Conservation (phyloP, 495 filamentous ascomycete species). For the Penicillium waksmanii region DNA sequence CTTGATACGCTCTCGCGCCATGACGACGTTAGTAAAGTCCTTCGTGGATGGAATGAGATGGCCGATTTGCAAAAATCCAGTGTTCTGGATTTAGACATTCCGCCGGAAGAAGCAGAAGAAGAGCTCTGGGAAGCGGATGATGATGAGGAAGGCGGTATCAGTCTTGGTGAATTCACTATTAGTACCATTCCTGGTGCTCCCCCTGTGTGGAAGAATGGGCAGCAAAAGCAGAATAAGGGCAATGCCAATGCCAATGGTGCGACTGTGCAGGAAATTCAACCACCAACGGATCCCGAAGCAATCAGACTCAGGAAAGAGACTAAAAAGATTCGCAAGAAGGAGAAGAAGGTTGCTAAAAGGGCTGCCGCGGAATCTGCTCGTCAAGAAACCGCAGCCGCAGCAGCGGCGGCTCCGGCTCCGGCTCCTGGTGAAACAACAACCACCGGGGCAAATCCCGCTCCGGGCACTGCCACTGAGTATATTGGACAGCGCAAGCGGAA, state of each 20-base stretch:
- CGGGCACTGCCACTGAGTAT: too few relatives aligned
- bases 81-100: constrained; percentile 31
- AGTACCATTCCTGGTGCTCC: not conserved
- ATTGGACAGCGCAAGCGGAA: constrained; percentile 1
- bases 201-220: not conserved
- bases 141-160: constrained; percentile 21
- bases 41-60: constrained; percentile 33
- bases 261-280: not conserved
- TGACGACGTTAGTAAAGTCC: constrained; percentile 46
- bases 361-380: not conserved
- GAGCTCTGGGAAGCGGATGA: not conserved
- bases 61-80: constrained; percentile 14
- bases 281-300: constrained; percentile 9
- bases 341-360: constrained; percentile 20
- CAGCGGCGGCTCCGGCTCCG: not conserved
- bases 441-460: too few relatives aligned
- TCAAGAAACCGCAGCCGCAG: not conserved
- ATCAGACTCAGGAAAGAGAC: constrained; percentile 20
- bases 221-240: not conserved
- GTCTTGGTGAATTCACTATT: constrained; percentile 4
- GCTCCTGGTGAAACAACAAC: not conserved
- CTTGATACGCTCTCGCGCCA: constrained; percentile 38
- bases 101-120: constrained; percentile 1
- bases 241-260: not conserved
- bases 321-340: constrained; percentile 26